Base-by-base conservation (phyloP, 352 stramenopile species). In the Phytophthora cryptogea region DNA sequence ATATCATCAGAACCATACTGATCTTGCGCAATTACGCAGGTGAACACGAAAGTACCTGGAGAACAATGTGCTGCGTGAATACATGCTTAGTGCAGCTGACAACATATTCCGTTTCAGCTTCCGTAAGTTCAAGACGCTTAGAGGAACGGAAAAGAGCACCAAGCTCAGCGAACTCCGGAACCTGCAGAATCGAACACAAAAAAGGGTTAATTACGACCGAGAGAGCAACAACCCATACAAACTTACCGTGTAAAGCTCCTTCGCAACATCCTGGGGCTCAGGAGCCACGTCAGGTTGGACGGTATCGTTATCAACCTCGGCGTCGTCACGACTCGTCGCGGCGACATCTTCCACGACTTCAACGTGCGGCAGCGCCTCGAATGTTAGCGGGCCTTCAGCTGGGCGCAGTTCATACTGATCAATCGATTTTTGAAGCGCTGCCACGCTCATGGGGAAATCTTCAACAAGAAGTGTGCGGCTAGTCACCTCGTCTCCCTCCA, bases 81-180 rank as follows among this genome's bases (percentile, higher is more conserved):
- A 99, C 90, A 70, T 99, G 97, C 76, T 99, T 99, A 47, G 94
- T 90, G 66, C 92, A 98, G 57, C 78, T 88, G 31, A 99, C 96
- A 36, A 98, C 89, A 72, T 99, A 99, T 83, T 99, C 97, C 4
- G 95, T 98, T 71, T 99, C 97, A 11, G 83, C 88, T 72, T 99
- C 97, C 4, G 97, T 99, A 48, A 99, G 82, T 61, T 93, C 78
- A 14, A 97, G 77, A 8, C 94, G 84, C 52, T 84, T 72, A 14
- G 92, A 93, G 35, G 91, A 98, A 47, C 92, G 84, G 82, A 99
- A 98, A 20, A 99, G 80, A 9, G 87, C 73, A 26, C 97, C 97
- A 37, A 99, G 77, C 33, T 88, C 75, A 2, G 95, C 92, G 63
- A 99, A 92, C 59, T 98, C 94, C 2, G 97, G 95, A 68, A 99